Base-by-base conservation (phyloP, 1,139 yeast genomes). In the Entelexis sorbosivorans region DNA sequence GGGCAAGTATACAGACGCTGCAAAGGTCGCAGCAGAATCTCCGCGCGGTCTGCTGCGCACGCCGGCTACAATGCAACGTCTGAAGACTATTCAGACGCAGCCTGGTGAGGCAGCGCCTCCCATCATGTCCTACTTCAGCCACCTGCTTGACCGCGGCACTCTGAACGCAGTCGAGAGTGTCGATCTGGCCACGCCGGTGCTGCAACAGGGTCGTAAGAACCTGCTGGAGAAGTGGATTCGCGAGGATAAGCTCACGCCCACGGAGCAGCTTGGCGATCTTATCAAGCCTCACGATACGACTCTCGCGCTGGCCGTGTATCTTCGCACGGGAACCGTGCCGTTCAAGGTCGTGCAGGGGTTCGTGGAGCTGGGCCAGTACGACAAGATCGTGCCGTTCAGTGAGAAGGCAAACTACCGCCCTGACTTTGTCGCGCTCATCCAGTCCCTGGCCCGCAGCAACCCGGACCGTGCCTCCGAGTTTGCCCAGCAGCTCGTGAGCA, bases 401-500 rank as follows among this genome's bases (percentile, higher is more conserved):
- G 83, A 85, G 68, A 86, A 87, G 71, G 94, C 83, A 54, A 81
- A 81, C 57, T 91, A 82, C 70, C 78, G 79, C 60, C 97, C 99
- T 53, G 95, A 93, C 69, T 93, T 81, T 69, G 78, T 94, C 48
- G 84, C 86, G 57, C 76, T 93, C 70, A 79, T 93, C 62, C 96
- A 94, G 67, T 86, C 87, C 69, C 78, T 93, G 64, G 81, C 91
- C 48, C 80, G 96, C 67, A 81, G 85, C 44, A 88, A 85, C 65
- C 96, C 98, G n/a, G 99, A 93, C 64, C 87, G 87, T 68, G 98
- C 96, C 29, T 86, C 96, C 51, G 98, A 91, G 68, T 91, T 93
- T 72, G 97, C 98, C 14, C 82, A 89, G 43, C 84, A 88, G 58
- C 75, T 93, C 56, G 78, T 87, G 59, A 75, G 79, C 60, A 73